These are phyloP conservation scores for Craspedostauros australis DNA, from an alignment of 108 stramenopile species.

Conservation along the genomic window DNA sequence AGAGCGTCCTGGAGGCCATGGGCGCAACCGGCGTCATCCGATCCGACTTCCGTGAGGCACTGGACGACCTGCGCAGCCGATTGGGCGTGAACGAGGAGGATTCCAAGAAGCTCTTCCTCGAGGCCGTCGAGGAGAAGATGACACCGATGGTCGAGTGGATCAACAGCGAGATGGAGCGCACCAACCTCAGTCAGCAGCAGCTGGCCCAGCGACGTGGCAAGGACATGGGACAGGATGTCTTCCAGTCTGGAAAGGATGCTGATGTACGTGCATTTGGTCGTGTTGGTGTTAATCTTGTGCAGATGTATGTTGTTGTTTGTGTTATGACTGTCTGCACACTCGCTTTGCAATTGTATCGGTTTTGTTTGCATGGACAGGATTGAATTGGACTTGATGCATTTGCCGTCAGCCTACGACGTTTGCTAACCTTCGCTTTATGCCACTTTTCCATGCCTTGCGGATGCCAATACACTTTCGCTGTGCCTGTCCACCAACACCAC, in stretches of 20 bases:
- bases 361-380: too few species aligned
- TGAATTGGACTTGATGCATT: too few species aligned
- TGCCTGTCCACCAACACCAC: too few species aligned
- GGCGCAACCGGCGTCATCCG: constrained; percentile 80
- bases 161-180: constrained; percentile 76
- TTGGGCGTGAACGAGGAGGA: constrained; percentile 72
- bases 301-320: too few species aligned
- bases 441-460: too few species aligned
- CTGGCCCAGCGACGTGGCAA: constrained; percentile 60
- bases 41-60: constrained; percentile 58
- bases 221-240: constrained; percentile 81
- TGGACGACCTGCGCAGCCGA: constrained; percentile 58
- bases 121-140: constrained; percentile 70
- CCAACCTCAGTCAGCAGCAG: constrained; percentile 62
- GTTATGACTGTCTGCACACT: too few species aligned
- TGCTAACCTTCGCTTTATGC: too few species aligned
- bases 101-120: constrained; percentile 51
- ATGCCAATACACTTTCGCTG: too few species aligned
- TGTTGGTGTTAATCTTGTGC: neutral
- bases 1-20: constrained; percentile 79
- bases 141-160: constrained; percentile 78
- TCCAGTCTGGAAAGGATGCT: constrained; percentile 66
- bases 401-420: too few species aligned
- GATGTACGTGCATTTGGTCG: constrained; percentile 34
- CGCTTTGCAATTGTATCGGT: too few species aligned